Evolutionary conservation across 1,284 basidiomycete species (phyloP), one percentile per base, ranked within the genome.

Genomic region (Trametes versicolor): DNA sequence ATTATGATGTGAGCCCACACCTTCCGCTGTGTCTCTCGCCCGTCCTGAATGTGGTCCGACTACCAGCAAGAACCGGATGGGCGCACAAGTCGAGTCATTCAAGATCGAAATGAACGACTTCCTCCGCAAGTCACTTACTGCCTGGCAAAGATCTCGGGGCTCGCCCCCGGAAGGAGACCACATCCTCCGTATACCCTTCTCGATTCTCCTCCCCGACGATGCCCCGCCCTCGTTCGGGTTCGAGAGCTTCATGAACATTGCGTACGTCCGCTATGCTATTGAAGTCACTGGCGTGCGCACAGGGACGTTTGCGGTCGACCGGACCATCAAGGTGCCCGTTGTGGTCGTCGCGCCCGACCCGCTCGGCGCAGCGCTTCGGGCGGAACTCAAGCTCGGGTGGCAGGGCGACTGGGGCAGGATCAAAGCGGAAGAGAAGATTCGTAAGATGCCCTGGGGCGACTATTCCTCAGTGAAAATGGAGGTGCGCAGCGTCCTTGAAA

Each of bases 371-470:
- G 62, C 39, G 17, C 50, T 65, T 1, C 64, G 64, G 4, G 27
- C 61, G 9, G 55, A 61, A 53, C 62, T 68, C 21, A 65, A 68
- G 61, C 56, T 64, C 13, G 67, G 64, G 15, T 68, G 67, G 67
- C 53, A 54, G 27, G 61, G 57, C 29, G 55, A 59, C 19, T 68
- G 67, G 67, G 67, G 64, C 21, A 63, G 67, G 53, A 50, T 65
- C 47, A 65, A 62, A 48, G 48, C 47, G 25, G 64, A 68, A 59
- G 21, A 41, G 10, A 27, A 50, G n/a, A 60, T 68, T 12, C 64
- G 67, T 15, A 65, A 63, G 49, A 50, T 62, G 48, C 64, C 64
- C 12, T 68, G 67, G 67, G 64, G 67, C 37, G 67, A 65, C 10
- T 65, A 63, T 13, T 52, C 58, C 9, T 57, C 51, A 6, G 62